A percentile compares a stretch with the other conserved stretches of the same genome.
phyloP scores from a whole-genome alignment of 2,329 filamentous ascomycete species.

The Cucurbitaria berberidis region DNA sequence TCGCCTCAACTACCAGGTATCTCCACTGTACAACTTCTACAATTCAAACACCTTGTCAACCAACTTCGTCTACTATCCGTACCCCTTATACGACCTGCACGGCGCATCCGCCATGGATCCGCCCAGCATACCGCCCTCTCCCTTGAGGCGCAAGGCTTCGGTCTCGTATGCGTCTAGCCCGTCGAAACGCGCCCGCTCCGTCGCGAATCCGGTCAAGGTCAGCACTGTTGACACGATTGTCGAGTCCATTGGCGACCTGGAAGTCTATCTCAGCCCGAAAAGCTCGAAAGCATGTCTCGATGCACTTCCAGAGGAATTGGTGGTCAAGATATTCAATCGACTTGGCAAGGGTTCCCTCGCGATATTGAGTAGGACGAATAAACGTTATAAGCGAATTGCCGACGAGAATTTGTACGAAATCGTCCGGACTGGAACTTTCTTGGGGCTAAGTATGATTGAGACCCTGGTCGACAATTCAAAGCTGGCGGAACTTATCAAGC shows the following conservation, averaged over 20 bases:
- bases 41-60: background rate
- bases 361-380: slow-evolving; percentile 2
- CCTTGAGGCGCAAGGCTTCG: slow-evolving; percentile 7
- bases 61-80: background rate
- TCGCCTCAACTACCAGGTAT: background rate
- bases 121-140: background rate
- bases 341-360: background rate
- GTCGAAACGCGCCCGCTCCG: background rate
- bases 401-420: slow-evolving; percentile 1
- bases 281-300: slow-evolving; percentile 8
- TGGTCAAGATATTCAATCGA: background rate
- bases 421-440: background rate
- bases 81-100: background rate
- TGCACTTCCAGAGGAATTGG: slow-evolving; percentile 10
- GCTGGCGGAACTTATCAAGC: background rate
- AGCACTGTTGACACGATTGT: background rate
- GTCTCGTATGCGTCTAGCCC: background rate
- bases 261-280: background rate
- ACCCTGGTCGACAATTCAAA: background rate
- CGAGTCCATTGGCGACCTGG: background rate
- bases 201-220: slow-evolving; percentile 1
- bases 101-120: background rate
- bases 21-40: background rate
- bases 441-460: background rate
- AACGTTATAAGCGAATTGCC: slow-evolving; percentile 8